Conservation (phyloP, 139 green algal species). For the Diplosphaera chodatii region DNA sequence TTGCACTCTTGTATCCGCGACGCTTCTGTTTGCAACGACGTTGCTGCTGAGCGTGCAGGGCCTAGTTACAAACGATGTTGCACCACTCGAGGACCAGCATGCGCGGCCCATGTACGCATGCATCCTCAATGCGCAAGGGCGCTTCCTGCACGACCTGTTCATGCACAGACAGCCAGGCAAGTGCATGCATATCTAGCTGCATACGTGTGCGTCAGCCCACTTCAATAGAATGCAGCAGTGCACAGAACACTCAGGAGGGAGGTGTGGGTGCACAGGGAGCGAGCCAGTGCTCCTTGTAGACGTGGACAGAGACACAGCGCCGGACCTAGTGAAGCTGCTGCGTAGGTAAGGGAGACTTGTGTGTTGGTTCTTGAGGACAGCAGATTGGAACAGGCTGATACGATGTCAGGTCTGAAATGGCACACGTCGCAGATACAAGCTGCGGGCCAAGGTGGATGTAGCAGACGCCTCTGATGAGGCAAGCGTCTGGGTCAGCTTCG, state of each 20-base stretch:
- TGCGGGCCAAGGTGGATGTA: conserved; percentile 64
- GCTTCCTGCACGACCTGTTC: conserved; percentile 69
- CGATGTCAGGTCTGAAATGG: no score
- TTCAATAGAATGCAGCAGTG: no score
- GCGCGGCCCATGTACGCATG: conserved; percentile 43
- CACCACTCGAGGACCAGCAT: conserved; percentile 18
- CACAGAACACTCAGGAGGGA: no score
- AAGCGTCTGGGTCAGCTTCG: conserved; percentile 50
- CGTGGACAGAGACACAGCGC: conserved; percentile 26
- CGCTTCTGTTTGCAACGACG: no score
- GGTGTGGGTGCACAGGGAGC: no score
- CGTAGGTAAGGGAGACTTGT: conserved; percentile 1
- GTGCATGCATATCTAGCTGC: no score
- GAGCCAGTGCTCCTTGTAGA: conserved; percentile 44
- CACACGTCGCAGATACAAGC: conserved; percentile 67
- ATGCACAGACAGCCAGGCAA: conserved; percentile 37
- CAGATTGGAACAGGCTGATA: no score
- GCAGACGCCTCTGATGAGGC: conserved; percentile 42
- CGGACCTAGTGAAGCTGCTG: conserved; percentile 16
- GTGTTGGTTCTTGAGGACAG: no score
- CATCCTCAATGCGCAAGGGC: conserved; percentile 69
- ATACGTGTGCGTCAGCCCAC: no score
- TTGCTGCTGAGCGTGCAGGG: conserved; percentile 30
- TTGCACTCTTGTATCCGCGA: no score
- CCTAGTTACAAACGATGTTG: conserved; percentile 61